Evolutionary conservation across 768 basidiomycete genomes (phyloP).

Genomic region (Psilocybe azurescens): DNA sequence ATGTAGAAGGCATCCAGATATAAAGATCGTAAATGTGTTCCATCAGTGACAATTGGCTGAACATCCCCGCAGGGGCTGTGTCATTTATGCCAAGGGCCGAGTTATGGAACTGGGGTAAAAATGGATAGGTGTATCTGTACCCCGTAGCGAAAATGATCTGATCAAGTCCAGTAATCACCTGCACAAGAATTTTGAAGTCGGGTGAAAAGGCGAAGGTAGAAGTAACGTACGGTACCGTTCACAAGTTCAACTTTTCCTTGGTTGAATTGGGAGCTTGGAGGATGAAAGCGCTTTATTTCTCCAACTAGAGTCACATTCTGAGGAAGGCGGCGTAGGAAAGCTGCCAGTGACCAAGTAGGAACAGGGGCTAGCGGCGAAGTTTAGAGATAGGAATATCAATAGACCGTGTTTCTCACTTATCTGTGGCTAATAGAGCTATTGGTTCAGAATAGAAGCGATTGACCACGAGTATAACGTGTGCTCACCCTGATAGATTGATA

Average conservation of each 20-base stretch:
- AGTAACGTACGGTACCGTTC: constrained; percentile 40
- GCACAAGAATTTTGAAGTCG: neutral
- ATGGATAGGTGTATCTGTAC: constrained; percentile 50
- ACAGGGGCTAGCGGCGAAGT: constrained; percentile 9
- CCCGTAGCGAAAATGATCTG: constrained; percentile 45
- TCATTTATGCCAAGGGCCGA: constrained; percentile 28
- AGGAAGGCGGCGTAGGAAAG: constrained; percentile 30
- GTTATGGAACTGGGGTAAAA: constrained; percentile 46
- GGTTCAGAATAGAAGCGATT: neutral
- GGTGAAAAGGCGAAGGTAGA: neutral
- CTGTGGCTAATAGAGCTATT: constrained; percentile 1
- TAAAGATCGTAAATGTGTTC: constrained; percentile 43
- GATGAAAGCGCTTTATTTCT: constrained; percentile 43
- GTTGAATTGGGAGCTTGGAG: constrained; percentile 23
- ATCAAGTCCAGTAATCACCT: constrained; percentile 40
- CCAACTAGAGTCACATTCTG: constrained; percentile 41
- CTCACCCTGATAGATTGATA: constrained; percentile 36
- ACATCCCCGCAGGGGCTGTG: constrained; percentile 23
- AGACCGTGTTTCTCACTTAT: constrained; percentile 1
- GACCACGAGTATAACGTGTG: neutral
- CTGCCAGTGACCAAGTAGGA: constrained; percentile 15
- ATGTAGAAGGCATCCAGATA: constrained; percentile 49
- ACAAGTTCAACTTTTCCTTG: constrained; percentile 37
- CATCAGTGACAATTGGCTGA: constrained; percentile 45
- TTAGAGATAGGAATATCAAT: neutral